Percentiles rank a stretch among this genome's conserved stretches.
phyloP scores from a whole-genome alignment of 495 filamentous ascomycete species.

The Neurospora sp. region DNA sequence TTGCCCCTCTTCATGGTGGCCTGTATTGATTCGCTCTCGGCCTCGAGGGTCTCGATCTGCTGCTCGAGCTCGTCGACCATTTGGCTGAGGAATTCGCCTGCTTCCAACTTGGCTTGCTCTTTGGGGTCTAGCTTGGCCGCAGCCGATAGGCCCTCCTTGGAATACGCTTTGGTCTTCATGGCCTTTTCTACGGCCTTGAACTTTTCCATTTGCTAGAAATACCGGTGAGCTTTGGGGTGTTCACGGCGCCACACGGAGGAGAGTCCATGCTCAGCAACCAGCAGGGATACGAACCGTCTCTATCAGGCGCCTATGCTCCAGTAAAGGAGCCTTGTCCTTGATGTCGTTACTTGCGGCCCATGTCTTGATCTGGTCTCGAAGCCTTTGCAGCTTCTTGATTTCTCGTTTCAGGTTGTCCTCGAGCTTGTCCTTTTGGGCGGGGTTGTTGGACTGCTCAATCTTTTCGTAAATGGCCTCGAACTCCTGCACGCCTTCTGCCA shows the following conservation, averaged over 20 bases:
- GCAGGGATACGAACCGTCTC: constrained; percentile 60
- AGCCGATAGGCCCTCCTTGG: constrained; percentile 88
- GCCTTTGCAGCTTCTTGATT: constrained; percentile 98
- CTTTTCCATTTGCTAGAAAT: constrained; percentile 89
- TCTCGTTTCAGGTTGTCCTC: constrained; percentile 96
- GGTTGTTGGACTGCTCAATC: constrained; percentile 79
- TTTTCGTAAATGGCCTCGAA: constrained; percentile 96
- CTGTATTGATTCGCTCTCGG: constrained; percentile 77
- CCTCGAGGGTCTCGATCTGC: constrained; percentile 86
- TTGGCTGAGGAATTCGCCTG: constrained; percentile 68
- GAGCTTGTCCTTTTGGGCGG: constrained; percentile 93
- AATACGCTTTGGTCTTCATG: constrained; percentile 99
- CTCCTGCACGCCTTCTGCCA: constrained; percentile 78
- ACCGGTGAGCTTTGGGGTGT: constrained; percentile 8
- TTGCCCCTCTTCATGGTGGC: constrained; percentile 91
- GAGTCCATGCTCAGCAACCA: neutral
- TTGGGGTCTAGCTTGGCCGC: constrained; percentile 89
- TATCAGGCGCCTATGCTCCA: constrained; percentile 89
- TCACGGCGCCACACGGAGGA: constrained; percentile 1
- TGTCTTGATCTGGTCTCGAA: constrained; percentile 97
- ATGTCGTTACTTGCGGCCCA: constrained; percentile 96
- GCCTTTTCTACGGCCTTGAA: constrained; percentile 99
- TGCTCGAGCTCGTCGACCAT: constrained; percentile 92
- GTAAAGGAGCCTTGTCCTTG: constrained; percentile 92
- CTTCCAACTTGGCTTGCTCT: constrained; percentile 84